These are phyloP conservation scores for Capsicum baccatum DNA, from an alignment of 257 asterid species.

Conservation along the genomic window DNA sequence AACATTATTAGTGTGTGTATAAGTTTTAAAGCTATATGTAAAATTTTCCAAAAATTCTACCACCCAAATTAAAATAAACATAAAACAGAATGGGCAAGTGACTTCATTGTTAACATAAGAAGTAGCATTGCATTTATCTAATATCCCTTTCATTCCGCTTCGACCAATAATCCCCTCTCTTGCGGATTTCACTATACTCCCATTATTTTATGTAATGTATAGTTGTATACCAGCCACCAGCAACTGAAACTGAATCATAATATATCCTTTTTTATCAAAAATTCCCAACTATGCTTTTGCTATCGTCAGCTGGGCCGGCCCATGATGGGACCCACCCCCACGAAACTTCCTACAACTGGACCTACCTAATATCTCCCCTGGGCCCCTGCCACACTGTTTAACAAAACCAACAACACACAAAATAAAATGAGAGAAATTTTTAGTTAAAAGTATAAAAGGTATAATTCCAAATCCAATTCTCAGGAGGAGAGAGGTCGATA, in stretches of 20 bases:
- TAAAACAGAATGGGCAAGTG: background rate
- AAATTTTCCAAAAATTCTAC: too few species aligned
- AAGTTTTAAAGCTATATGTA: too few species aligned
- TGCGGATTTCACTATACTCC: constrained; percentile 31
- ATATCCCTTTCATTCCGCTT: constrained; percentile 34
- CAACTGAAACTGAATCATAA: background rate
- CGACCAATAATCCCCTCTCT: constrained; percentile 37
- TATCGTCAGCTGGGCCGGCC: constrained; percentile 66
- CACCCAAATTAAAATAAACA: too few species aligned
- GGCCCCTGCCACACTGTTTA: background rate
- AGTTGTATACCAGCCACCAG: too few species aligned
- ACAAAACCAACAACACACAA: background rate
- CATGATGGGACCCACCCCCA: constrained; percentile 47
- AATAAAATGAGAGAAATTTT: background rate
- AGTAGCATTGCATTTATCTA: constrained; percentile 22
- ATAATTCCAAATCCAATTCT: constrained; percentile 24
- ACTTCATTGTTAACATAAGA: constrained; percentile 3
- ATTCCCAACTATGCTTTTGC: background rate
- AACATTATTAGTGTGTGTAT: too few species aligned
- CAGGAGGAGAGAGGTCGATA: constrained; percentile 30
- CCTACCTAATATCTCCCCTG: background rate
- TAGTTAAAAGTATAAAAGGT: background rate
- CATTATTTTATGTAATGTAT: background rate
- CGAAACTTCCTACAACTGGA: constrained; percentile 8
- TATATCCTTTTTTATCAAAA: constrained; percentile 20